Evolutionary conservation across 2,329 filamentous ascomycete genomes (phyloP), one percentile per base, ranked within the genome.

Genomic region (Nectriaceae sp.): DNA sequence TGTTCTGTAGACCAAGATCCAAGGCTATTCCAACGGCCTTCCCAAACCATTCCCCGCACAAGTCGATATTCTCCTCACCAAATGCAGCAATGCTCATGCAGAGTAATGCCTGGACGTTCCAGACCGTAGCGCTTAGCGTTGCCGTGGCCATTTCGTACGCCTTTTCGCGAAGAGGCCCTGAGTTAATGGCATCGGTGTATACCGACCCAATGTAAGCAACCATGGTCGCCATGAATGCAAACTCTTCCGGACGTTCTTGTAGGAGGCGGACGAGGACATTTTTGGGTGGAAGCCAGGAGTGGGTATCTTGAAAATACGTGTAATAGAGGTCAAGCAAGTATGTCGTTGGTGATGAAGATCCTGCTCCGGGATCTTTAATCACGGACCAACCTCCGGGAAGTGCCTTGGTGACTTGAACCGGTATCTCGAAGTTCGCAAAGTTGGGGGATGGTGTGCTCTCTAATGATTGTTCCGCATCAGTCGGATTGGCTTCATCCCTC

Each of bases 51-150:
- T 13, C 4, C 8, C 43, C 29, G 37, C 44, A 45, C n/a, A 24
- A 4, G 10, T 42, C 11, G 16, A 8, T 13, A 13, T 44, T 11
- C 2, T 40, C 22, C 31, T 54, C 49, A 15, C 60, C 56, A 10
- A 53, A 55, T 21, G 48, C 46, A 16, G 60, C 48, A 11, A 62
- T 44, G 13, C 55, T 42, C 22, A 61, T 42, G 26, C 46, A 57
- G 3, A 62, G 33, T 4, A 62, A 35, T 40, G 56, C 52, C 41
- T 62, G 60, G 3, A 62, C 60, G 39, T 46, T 53, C 59, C 57
- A 62, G n/a, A 60, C 37, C 4, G 49, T 53, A n/a, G 13, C n/a
- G 11, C 46, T 26, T 15, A 59, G 46, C 2, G 16, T 8, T 6
- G 35, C 40, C 15, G 40, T 47, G 16, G 54, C 59, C 52, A 61